Base-by-base conservation (phyloP, 1,284 basidiomycete genomes). In the Xerocomus minutiporus region DNA sequence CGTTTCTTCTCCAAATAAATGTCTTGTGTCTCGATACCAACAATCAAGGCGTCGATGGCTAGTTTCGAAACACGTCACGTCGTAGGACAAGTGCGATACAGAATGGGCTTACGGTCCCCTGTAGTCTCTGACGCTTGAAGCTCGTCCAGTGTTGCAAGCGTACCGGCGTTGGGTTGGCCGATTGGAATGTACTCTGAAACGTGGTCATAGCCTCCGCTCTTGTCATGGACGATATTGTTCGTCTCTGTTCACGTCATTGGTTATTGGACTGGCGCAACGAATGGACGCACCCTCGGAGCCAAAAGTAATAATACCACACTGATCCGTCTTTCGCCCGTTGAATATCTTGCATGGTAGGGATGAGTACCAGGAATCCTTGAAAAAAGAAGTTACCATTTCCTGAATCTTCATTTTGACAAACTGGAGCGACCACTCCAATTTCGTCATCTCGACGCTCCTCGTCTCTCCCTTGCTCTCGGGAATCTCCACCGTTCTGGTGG, bases 1-100 rank as follows among this genome's bases (percentile, higher is more conserved):
- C 80, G 79, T 72, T 87, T 88, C 57, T 74, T 81, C 17, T 61
- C 73, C 13, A 91, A 75, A 61, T 84, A 79, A 12, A 68, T 59
- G 50, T 80, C 73, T 69, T 93, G 83, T 12, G 90, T 87, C 67
- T 94, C 85, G 49, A 93, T 80, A 1, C 80, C 91, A 11, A 95
- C 92, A 57, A 96, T 86, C 36, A 97, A 71, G 2, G 86, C 93
- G 59, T 94, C 91, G 46, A 97, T 78, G 4, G 93, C 93, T 96
- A 59, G 5, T 51, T 45, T 52, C 50, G 6, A 36, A 38, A 29
- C 35, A 35, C 3, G 5, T 6, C 32, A 20, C 26, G 31, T 39
- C 43, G 12, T 36, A 23, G 40, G 29, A 43, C 43, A 34, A 31
- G 8, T 28, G 25, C 9, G 41, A 15, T 17, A 12, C 13, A 50